phyloP scores from a whole-genome alignment of 2,329 filamentous ascomycete species.

The Metarhizium guizhouense region DNA sequence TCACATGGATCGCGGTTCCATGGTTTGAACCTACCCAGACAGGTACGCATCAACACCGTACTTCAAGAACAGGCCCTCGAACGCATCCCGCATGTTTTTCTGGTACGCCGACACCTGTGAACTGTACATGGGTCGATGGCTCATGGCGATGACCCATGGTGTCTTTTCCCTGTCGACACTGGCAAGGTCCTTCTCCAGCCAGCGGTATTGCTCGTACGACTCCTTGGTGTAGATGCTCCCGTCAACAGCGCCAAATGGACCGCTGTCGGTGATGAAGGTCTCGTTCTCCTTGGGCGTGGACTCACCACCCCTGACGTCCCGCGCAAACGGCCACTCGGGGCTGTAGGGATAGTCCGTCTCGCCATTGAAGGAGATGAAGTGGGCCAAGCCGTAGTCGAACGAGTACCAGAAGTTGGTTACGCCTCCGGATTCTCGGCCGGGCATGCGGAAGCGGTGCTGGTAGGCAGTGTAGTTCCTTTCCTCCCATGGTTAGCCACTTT shows the following conservation, averaged over 20 bases:
- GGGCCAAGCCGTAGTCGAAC: conserved; percentile 39
- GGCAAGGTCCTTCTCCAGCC: conserved; percentile 35
- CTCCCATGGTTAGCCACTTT: too few species aligned
- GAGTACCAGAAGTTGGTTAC: conserved; percentile 44
- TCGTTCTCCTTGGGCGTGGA: too few species aligned
- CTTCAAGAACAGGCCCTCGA: too few species aligned
- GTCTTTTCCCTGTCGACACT: conserved; percentile 35
- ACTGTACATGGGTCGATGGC: conserved; percentile 40
- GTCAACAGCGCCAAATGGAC: too few species aligned
- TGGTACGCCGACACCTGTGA: conserved; percentile 28
- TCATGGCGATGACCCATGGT: conserved; percentile 39
- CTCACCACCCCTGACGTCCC: too few species aligned
- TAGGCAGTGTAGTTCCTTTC: conserved; percentile 37
- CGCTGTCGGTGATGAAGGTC: too few species aligned
- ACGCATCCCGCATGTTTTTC: too few species aligned
- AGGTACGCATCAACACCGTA: too few species aligned
- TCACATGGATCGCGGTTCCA: too few species aligned
- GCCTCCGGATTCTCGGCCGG: conserved; percentile 33
- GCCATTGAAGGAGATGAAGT: conserved; percentile 34
- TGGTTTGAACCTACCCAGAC: too few species aligned
- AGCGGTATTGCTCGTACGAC: conserved; percentile 36
- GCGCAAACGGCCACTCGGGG: too few species aligned
- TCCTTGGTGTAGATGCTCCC: conserved; percentile 1
- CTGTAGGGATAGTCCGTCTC: conserved; percentile 16
- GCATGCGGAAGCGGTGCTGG: conserved; percentile 43